Percentiles rank a stretch among this genome's conserved stretches.
These are phyloP conservation scores for Phaeosphaeriaceae sp. DNA, from an alignment of 2,329 filamentous ascomycete species.

Conservation along the genomic window DNA sequence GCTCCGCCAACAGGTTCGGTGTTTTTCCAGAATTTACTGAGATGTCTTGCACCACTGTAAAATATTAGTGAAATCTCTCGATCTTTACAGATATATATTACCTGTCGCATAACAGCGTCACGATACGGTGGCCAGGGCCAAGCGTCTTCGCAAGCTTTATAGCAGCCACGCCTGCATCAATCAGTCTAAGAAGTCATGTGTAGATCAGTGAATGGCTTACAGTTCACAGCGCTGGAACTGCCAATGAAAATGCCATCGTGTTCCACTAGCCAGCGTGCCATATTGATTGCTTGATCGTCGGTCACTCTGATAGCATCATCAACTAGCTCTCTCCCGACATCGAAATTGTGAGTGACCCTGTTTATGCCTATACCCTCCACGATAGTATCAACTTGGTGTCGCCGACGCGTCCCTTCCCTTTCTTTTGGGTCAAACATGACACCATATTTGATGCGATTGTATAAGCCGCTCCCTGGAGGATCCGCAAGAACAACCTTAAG, in stretches of 20 bases:
- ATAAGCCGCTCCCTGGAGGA: constrained; percentile 91
- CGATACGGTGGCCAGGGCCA: constrained; percentile 67
- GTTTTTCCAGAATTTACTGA: constrained; percentile 84
- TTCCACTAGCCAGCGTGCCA: constrained; percentile 97
- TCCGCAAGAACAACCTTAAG: constrained; percentile 84
- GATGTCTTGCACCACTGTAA: constrained; percentile 69
- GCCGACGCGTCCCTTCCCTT: constrained; percentile 84
- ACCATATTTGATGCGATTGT: constrained; percentile 88
- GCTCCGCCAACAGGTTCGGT: constrained; percentile 68
- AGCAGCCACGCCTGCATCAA: constrained; percentile 65
- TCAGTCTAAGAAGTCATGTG: constrained; percentile 18
- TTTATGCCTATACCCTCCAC: constrained; percentile 97
- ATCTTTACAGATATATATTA: constrained; percentile 13
- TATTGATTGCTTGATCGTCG: constrained; percentile 85
- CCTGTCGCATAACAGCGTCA: constrained; percentile 82
- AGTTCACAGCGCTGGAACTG: constrained; percentile 96
- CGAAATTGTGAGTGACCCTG: constrained; percentile 90
- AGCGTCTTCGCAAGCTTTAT: constrained; percentile 70
- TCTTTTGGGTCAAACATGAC: constrained; percentile 95
- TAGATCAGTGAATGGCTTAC: constrained; percentile 52
- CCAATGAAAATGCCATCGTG: constrained; percentile 94
- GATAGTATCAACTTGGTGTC: constrained; percentile 92
- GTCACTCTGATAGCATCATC: constrained; percentile 89
- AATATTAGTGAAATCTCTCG: constrained; percentile 10
- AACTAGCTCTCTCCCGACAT: constrained; percentile 81